A percentile compares a stretch with the other conserved stretches of the same genome.
These are phyloP conservation scores for Colletotrichum sp. DNA, from an alignment of 2,329 filamentous ascomycete genomes.

Conservation along the genomic window DNA sequence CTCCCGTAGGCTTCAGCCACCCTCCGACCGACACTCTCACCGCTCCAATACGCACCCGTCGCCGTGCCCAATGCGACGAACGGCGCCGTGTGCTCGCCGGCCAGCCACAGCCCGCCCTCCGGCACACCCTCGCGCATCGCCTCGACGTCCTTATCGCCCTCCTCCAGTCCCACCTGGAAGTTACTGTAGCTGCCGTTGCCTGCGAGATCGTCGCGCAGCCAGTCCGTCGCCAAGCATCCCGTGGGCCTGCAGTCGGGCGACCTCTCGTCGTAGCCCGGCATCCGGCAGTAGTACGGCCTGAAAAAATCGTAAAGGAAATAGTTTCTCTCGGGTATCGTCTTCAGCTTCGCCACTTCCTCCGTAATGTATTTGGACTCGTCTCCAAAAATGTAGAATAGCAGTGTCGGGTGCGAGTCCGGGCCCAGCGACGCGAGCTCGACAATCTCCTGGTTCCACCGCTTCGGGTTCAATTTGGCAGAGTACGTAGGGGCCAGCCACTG, in stretches of 20 bases:
- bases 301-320: slow-evolving; percentile 70
- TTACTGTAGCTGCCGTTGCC: slow-evolving; percentile 86
- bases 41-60: slow-evolving; percentile 92
- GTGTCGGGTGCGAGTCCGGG: slow-evolving; percentile 72
- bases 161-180: slow-evolving; percentile 77
- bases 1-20: slow-evolving; percentile 60
- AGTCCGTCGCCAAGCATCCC: slow-evolving; percentile 73
- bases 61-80: slow-evolving; percentile 89
- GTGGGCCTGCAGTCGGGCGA: slow-evolving; percentile 65
- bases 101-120: slow-evolving; percentile 78
- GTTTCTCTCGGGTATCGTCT: slow-evolving; percentile 52
- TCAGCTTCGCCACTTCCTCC: slow-evolving; percentile 43
- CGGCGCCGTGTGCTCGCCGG: slow-evolving; percentile 88
- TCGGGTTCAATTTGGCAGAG: slow-evolving; percentile 62
- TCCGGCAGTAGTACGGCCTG: slow-evolving; percentile 75
- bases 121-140: slow-evolving; percentile 66
- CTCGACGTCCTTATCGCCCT: slow-evolving; percentile 76
- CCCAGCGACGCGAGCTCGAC: slow-evolving; percentile 77
- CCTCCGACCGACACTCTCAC: slow-evolving; percentile 75
- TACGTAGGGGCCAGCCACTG: slow-evolving; percentile 79
- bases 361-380: slow-evolving; percentile 63
- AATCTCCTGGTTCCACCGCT: slow-evolving; percentile 76
- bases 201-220: slow-evolving; percentile 79
- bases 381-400: slow-evolving; percentile 84
- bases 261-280: slow-evolving; percentile 68